Percentiles rank a stretch among this genome's conserved stretches.
These are phyloP conservation scores for Fusarium siculi DNA, from an alignment of 2,329 filamentous ascomycete genomes.

Conservation along the genomic window DNA sequence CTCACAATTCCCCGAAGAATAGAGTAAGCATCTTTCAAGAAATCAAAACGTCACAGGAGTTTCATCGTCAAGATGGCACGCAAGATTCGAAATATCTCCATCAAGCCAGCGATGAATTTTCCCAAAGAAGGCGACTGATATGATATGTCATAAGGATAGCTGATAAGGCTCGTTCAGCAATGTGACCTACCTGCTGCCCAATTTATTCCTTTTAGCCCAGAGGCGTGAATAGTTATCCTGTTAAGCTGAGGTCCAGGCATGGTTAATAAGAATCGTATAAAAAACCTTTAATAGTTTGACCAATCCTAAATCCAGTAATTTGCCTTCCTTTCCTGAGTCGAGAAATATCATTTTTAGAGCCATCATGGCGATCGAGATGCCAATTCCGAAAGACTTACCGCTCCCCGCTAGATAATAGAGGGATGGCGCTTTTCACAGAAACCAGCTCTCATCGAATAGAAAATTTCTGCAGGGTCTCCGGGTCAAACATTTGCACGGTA, in stretches of 20 bases:
- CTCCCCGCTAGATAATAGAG: not conserved
- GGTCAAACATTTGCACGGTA: not conserved
- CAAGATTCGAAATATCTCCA: slow-evolving; percentile 2
- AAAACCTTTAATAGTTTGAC: not conserved
- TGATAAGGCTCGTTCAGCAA: not conserved
- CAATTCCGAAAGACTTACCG: not conserved
- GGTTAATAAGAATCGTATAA: not conserved
- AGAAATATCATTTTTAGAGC: not conserved
- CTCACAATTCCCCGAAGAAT: not conserved
- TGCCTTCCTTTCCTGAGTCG: not conserved
- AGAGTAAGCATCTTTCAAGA: not conserved
- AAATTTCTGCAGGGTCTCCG: not conserved
- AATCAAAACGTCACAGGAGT: not conserved
- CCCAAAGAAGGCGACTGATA: not conserved
- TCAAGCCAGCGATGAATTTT: not conserved
- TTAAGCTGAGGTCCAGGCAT: not conserved
- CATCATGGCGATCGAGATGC: slow-evolving; percentile 8
- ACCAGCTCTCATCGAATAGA: not conserved
- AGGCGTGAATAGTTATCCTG: not conserved
- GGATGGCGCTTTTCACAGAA: not conserved
- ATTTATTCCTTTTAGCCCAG: slow-evolving; percentile 1
- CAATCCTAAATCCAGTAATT: not conserved
- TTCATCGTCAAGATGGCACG: slow-evolving; percentile 6
- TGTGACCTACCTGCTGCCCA: not conserved
- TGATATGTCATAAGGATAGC: not conserved